Conservation (phyloP, 106 monocot species). For the Dioscorea alata region DNA sequence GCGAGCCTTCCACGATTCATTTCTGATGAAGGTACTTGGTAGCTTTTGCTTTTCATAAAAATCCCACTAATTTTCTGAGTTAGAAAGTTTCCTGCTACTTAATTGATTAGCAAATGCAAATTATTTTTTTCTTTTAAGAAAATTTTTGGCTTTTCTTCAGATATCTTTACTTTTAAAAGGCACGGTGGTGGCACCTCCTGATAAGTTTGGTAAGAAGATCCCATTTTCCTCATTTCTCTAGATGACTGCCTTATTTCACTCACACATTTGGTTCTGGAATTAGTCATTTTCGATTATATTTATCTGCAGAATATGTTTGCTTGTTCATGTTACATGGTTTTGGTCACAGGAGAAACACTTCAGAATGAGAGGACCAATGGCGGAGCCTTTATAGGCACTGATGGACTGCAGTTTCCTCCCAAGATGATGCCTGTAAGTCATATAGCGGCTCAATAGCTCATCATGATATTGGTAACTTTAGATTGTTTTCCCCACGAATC, state of each 20-base stretch:
- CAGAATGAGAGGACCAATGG: slow-evolving; percentile 71
- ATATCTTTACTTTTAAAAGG: slow-evolving; percentile 76
- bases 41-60: neutral
- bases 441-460: neutral
- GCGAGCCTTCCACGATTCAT: slow-evolving; percentile 57
- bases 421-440: slow-evolving; percentile 88
- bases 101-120: no score
- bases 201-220: slow-evolving; percentile 64
- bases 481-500: no score
- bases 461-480: neutral
- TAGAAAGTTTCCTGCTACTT: no score
- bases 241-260: neutral
- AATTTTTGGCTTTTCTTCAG: slow-evolving; percentile 19
- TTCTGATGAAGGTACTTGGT: slow-evolving; percentile 49
- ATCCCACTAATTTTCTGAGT: no score
- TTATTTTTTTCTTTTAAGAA: no score
- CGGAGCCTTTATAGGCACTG: slow-evolving; percentile 62
- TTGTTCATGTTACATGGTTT: neutral
- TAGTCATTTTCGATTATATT: neutral
- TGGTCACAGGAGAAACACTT: slow-evolving; percentile 66
- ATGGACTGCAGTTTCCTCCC: slow-evolving; percentile 55
- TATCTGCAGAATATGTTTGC: neutral
- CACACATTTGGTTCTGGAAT: neutral
- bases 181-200: slow-evolving; percentile 75
- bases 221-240: neutral